A percentile compares a stretch with the other conserved stretches of the same genome.
These are phyloP conservation scores for Ogataea ramenticola DNA, from an alignment of 805 yeast species.

Conservation along the genomic window DNA sequence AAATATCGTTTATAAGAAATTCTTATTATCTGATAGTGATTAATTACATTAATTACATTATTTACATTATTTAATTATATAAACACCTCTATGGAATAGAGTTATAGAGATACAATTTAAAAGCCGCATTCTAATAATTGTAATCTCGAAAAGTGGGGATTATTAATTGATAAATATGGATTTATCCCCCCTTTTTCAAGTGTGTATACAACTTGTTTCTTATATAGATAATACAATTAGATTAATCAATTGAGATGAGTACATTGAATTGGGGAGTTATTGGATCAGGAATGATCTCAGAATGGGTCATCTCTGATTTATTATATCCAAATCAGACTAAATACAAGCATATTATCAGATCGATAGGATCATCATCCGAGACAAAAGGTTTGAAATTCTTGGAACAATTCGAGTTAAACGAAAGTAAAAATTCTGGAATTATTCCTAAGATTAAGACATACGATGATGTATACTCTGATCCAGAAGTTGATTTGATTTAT, in stretches of 20 bases:
- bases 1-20: constrained; percentile 77
- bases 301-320: constrained; percentile 34
- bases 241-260: too few relatives aligned
- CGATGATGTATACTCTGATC: constrained; percentile 35
- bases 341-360: constrained; percentile 26
- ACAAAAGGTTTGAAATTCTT: constrained; percentile 31
- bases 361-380: constrained; percentile 32
- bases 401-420: constrained; percentile 10
- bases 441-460: constrained; percentile 25
- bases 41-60: too few relatives aligned
- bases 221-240: too few relatives aligned
- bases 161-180: too few relatives aligned
- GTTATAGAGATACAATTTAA: too few relatives aligned
- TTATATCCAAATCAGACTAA: constrained; percentile 18
- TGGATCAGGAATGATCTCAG: constrained; percentile 44
- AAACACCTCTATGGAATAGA: too few relatives aligned
- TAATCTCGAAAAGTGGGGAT: too few relatives aligned
- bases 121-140: too few relatives aligned
- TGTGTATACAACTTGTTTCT: too few relatives aligned
- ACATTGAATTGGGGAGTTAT: constrained; percentile 35
- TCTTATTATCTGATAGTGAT: constrained; percentile 22
- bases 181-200: too few relatives aligned
- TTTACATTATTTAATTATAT: too few relatives aligned
- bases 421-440: background rate
- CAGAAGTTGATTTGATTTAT: constrained; percentile 41